Evolutionary conservation across 306 rosid genomes (phyloP).

Genomic region (Dalbergia cochinchinensis): DNA sequence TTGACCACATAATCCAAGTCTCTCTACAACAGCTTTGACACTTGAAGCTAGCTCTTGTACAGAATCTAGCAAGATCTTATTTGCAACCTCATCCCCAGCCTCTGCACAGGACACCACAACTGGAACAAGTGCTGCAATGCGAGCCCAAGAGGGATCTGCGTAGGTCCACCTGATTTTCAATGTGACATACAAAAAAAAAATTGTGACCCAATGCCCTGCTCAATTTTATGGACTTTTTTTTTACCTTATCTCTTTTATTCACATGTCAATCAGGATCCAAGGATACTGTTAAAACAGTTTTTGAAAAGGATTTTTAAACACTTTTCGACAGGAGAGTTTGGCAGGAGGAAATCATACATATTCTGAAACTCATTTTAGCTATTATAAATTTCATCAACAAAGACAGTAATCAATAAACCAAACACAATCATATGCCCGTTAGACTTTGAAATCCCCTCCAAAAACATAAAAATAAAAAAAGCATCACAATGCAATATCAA

Average conservation of each 20-base stretch:
- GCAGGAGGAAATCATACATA: neutral
- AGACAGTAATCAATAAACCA: neutral
- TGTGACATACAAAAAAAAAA: constrained; percentile 29
- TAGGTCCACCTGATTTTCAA: constrained; percentile 89
- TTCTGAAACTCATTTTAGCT: neutral
- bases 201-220: constrained; percentile 36
- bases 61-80: constrained; percentile 76
- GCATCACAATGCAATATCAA: neutral
- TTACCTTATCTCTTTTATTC: neutral
- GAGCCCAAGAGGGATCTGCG: constrained; percentile 96
- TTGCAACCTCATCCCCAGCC: constrained; percentile 85
- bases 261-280: too few relatives aligned
- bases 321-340: neutral
- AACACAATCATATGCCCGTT: neutral
- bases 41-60: constrained; percentile 84
- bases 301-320: neutral
- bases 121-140: constrained; percentile 95
- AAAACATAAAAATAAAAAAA: neutral
- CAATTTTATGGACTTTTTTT: neutral
- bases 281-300: too few relatives aligned
- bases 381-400: neutral
- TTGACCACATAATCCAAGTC: constrained; percentile 85
- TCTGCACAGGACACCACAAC: constrained; percentile 87
- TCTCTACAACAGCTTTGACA: constrained; percentile 90
- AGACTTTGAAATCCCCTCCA: neutral